Percentiles rank a stretch among this genome's conserved stretches.
phyloP scores from a whole-genome alignment of 208 protist genomes.

The Leptomonas seymouri region DNA sequence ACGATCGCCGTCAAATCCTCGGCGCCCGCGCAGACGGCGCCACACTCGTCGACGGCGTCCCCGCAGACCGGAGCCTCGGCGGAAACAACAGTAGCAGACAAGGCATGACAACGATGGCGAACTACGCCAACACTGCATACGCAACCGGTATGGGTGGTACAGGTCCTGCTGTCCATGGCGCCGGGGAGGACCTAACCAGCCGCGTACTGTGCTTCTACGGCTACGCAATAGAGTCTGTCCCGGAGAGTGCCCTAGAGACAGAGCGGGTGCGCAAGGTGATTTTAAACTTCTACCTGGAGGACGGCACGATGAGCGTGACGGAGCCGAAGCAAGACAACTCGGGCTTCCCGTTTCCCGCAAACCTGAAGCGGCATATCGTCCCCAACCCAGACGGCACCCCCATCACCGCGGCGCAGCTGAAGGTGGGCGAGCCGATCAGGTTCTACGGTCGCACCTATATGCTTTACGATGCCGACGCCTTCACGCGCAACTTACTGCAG shows the following conservation, averaged over 20 bases:
- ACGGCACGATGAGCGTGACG: conserved; percentile 96
- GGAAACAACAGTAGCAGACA: conserved; percentile 21
- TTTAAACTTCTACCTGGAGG: conserved; percentile 95
- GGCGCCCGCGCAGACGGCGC: conserved; percentile 41
- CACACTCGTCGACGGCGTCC: conserved; percentile 59
- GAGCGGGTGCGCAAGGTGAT: conserved; percentile 90
- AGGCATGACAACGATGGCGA: not conserved
- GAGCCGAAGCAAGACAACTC: conserved; percentile 95
- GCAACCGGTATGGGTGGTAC: conserved; percentile 1
- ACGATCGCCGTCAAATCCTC: conserved; percentile 78
- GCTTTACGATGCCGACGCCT: conserved; percentile 94
- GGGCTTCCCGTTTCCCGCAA: conserved; percentile 92
- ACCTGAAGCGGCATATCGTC: conserved; percentile 93
- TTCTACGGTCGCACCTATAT: conserved; percentile 95
- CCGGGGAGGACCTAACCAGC: conserved; percentile 55
- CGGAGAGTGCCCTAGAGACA: conserved; percentile 92
- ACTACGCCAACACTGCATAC: conserved; percentile 4
- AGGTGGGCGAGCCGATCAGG: conserved; percentile 86
- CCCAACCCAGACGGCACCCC: conserved; percentile 71
- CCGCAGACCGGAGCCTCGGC: conserved; percentile 47
- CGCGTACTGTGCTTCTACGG: conserved; percentile 94
- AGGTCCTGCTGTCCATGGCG: conserved; percentile 1
- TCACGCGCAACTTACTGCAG: conserved; percentile 91
- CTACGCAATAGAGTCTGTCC: conserved; percentile 95
- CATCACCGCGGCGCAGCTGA: conserved; percentile 85